Evolutionary conservation across 345 rosid genomes (phyloP), one percentile per base, ranked within the genome.

Genomic region (Eucalyptus viminalis): DNA sequence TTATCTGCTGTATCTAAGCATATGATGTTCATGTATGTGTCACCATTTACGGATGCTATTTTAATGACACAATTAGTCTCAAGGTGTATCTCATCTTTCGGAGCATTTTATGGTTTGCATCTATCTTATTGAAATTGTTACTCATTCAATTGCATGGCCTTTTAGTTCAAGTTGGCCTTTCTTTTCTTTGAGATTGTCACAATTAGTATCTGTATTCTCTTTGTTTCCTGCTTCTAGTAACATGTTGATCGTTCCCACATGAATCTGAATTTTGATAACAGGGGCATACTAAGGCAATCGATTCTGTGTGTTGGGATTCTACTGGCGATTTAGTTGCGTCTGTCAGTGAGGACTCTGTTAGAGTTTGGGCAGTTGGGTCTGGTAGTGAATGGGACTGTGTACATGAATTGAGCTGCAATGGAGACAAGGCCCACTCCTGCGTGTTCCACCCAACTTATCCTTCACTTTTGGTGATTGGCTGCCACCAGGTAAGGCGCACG

Each of bases 301-400:
- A 91, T 89, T 98, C 95, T 6, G 95, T 97, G 29, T 97, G 99
- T 91, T 98, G 99, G 99, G 96, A 98, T 92, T 94, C 99, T 29
- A 90, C 95, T 2, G 99, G 99, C 17, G 99, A 98, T 88, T 92
- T 91, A 87, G 89, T 98, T 86, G 99, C 99, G 87, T 92, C 99
- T 16, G 99, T 95, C n/a, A 98, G 99, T 86, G 99, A 97, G 94
- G 97, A 98, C 89, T 95, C 95, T 83, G 99, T 97, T n/a, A 93
- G 96, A 93, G 98, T 98, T 47, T 98, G 99, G 99, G 90, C 96
- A 17, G 91, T 97, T 27, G 97, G 98, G 86, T 93, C 98, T 22
- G 99, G 99, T n/a, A 93, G 92, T 86, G 99, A 97, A 93, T 97
- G 98, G 86, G 97, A 97, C 60, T 98, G 97, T 86, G 93, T 96